Evolutionary conservation across 2,329 filamentous ascomycete species (phyloP).

Genomic region (Paraconiothyrium sp.): DNA sequence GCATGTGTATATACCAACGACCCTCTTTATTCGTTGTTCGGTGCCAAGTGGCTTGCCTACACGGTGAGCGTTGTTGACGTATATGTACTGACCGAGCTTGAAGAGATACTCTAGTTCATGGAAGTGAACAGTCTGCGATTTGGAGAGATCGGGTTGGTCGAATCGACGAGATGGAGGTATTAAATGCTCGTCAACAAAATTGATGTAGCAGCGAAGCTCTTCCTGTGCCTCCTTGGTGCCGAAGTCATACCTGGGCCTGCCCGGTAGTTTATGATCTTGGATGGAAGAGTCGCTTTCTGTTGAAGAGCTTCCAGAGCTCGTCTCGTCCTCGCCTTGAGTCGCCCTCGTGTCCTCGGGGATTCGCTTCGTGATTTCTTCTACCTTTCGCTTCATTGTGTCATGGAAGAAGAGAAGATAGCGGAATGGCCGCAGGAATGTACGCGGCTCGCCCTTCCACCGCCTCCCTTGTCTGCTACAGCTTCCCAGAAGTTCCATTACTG

Average conservation of each 20-base stretch:
- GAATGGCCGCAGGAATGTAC: slow-evolving; percentile 3
- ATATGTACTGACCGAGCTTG: background rate
- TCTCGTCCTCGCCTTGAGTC: background rate
- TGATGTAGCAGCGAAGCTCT: slow-evolving; percentile 1
- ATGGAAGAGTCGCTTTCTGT: background rate
- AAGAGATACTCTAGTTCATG: background rate
- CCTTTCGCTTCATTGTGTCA: background rate
- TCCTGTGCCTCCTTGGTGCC: background rate
- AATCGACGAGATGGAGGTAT: background rate
- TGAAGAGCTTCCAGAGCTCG: background rate
- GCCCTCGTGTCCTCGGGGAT: background rate
- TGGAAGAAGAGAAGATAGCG: background rate
- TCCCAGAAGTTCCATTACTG: background rate
- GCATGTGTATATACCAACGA: background rate
- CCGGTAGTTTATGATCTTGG: background rate
- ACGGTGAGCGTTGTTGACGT: background rate
- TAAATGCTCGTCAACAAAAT: background rate
- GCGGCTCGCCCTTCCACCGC: background rate
- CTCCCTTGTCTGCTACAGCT: background rate
- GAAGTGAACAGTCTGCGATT: background rate
- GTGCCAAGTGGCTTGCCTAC: background rate
- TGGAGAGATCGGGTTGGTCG: background rate
- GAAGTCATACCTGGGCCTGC: background rate
- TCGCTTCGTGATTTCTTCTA: background rate
- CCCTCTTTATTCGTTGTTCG: background rate